Percentiles rank a stretch among this genome's conserved stretches.
These are phyloP conservation scores for Beta corolliflora DNA, from an alignment of 179 eudicot species.

Conservation along the genomic window DNA sequence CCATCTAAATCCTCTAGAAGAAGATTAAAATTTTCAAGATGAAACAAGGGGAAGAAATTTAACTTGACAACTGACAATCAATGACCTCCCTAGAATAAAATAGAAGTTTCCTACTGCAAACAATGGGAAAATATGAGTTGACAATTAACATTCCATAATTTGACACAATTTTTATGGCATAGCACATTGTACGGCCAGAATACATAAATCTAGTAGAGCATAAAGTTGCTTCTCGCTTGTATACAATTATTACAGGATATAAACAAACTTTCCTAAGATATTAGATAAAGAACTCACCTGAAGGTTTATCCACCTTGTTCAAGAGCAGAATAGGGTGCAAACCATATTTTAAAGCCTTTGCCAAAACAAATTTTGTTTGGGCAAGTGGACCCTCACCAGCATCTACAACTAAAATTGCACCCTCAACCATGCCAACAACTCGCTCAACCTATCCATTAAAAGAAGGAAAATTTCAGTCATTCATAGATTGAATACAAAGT, in stretches of 20 bases:
- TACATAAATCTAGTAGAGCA: not conserved
- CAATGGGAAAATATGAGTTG: not conserved
- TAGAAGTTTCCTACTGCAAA: not conserved
- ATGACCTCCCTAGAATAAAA: not conserved
- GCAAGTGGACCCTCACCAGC: slow-evolving; percentile 99
- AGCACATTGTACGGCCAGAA: not conserved
- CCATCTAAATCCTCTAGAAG: not conserved
- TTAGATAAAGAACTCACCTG: slow-evolving; percentile 48
- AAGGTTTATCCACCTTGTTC: slow-evolving; percentile 93
- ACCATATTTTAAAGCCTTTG: slow-evolving; percentile 92
- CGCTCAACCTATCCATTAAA: slow-evolving; percentile 75
- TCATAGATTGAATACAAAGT: not conserved
- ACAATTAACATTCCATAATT: not conserved
- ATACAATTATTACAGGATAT: not conserved
- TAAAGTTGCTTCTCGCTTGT: not conserved
- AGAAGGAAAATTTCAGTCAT: not conserved
- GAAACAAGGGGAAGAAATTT: not conserved
- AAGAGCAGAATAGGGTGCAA: slow-evolving; percentile 83
- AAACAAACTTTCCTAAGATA: not conserved
- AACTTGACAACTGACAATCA: not conserved
- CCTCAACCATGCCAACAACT: slow-evolving; percentile 99
- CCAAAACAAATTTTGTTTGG: slow-evolving; percentile 94
- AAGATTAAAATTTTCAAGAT: not conserved
- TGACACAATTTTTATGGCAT: not conserved
- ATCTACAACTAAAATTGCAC: slow-evolving; percentile 94